Percentiles rank a stretch among this genome's conserved stretches.
phyloP scores from a whole-genome alignment of 2,329 filamentous ascomycete species.

The Neoarthrinium moseri region DNA sequence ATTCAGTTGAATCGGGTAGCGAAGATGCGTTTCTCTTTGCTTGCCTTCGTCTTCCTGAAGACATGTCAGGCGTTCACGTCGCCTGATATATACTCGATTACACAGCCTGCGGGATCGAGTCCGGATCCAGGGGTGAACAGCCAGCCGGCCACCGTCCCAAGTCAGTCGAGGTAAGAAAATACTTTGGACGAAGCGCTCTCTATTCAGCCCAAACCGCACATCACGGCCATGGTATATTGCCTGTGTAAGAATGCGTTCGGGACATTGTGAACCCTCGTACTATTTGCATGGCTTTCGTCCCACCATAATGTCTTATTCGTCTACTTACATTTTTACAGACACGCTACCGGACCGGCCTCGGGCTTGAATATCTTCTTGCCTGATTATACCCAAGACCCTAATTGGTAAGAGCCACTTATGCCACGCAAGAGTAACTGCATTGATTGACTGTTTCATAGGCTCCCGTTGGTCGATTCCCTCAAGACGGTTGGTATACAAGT shows the following conservation, averaged over 20 bases:
- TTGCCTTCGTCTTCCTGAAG: not conserved
- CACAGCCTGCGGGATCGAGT: not conserved
- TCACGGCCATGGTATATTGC: not conserved
- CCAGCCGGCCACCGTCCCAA: not conserved
- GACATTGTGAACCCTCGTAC: not conserved
- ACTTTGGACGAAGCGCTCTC: not conserved
- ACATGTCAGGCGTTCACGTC: not conserved
- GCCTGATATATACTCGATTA: not conserved
- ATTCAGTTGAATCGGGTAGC: not conserved
- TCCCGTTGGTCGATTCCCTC: not conserved
- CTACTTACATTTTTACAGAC: not conserved
- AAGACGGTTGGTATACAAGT: not conserved
- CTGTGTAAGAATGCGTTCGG: not conserved
- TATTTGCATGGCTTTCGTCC: not conserved
- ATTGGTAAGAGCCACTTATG: not conserved
- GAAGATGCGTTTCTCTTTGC: not conserved
- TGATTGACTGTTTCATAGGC: not conserved
- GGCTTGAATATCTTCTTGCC: constrained; percentile 1
- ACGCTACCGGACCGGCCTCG: not conserved
- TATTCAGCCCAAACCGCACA: not conserved
- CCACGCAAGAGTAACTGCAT: not conserved
- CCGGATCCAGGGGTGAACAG: constrained; percentile 1
- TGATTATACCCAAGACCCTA: constrained; percentile 1
- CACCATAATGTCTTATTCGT: not conserved
- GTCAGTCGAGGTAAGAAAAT: not conserved